Evolutionary conservation across 495 filamentous ascomycete species (phyloP), one percentile per base, ranked within the genome.

Genomic region (Amphirosellinia nigrospora): DNA sequence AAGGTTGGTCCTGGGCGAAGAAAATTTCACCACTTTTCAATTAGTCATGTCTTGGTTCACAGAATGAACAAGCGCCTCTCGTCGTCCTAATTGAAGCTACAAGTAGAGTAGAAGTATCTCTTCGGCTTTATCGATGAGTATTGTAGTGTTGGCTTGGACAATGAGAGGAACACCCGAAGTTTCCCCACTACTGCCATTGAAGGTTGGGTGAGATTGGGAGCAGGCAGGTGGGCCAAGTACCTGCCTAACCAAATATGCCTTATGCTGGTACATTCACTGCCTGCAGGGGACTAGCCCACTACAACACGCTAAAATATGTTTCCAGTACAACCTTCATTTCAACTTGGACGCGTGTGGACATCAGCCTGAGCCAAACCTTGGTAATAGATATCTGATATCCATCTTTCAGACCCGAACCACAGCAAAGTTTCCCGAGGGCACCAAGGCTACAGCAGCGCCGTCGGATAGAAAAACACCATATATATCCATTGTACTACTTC

Each of bases 181-280:
- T 66, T 66, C 48, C 64, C 64, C 48, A 66, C 64, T 41, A 26
- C 41, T 15, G 15, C n/a, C n/a, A n/a, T n/a, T n/a, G n/a, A n/a
- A n/a, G n/a, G n/a, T n/a, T n/a, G n/a, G n/a, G n/a, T n/a, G n/a
- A n/a, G n/a, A n/a, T n/a, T n/a, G n/a, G n/a, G n/a, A n/a, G n/a
- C n/a, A n/a, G n/a, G n/a, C n/a, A n/a, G n/a, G 7, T 36, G 34
- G 3, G 7, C 34, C 34, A 36, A 36, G 3, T 36, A 36, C 34
- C 34, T 36, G 34, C 34, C 34, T 36, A 36, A 36, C n/a, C n/a
- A n/a, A n/a, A n/a, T n/a, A n/a, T n/a, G n/a, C n/a, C n/a, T n/a
- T n/a, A n/a, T n/a, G n/a, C n/a, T n/a, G n/a, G n/a, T 36, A 36
- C 34, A 46, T n/a, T n/a, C 43, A 46, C 19, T n/a, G 43, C 11